Percentiles rank a stretch among this genome's conserved stretches.
phyloP scores from a whole-genome alignment of 805 yeast species.

The Kodamaea leandrae region DNA sequence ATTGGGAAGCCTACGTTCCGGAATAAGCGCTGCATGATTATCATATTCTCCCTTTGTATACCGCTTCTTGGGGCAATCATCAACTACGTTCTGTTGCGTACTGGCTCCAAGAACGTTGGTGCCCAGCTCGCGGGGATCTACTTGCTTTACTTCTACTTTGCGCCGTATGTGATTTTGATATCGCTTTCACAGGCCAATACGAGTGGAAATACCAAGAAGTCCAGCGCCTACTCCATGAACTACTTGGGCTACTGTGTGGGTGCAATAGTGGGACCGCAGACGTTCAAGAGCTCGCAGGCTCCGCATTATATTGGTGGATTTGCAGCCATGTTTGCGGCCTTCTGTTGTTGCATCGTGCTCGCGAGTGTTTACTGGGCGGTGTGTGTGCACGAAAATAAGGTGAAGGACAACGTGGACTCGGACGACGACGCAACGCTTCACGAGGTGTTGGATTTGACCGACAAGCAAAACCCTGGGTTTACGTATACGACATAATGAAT shows the following conservation, averaged over 20 bases:
- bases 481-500: conserved; percentile 16
- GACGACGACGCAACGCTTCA: conserved; percentile 6
- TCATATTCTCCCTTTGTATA: conserved; percentile 11
- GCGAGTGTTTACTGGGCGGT: conserved; percentile 16
- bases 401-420: conserved; percentile 8
- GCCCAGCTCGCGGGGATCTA: conserved; percentile 25
- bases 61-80: conserved; percentile 26
- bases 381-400: conserved; percentile 15
- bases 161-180: conserved; percentile 28
- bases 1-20: conserved; percentile 5
- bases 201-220: conserved; percentile 30
- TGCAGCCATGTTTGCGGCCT: conserved; percentile 19
- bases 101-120: conserved; percentile 15
- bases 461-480: conserved; percentile 19
- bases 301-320: conserved; percentile 20
- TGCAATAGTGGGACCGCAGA: conserved; percentile 23
- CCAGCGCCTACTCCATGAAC: conserved; percentile 33
- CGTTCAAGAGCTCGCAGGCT: conserved; percentile 13
- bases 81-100: conserved; percentile 3
- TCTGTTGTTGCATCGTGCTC: conserved; percentile 17
- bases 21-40: conserved; percentile 8
- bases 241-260: conserved; percentile 32
- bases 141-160: conserved; percentile 33
- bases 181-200: conserved; percentile 29
- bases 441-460: conserved; percentile 19